phyloP scores from a whole-genome alignment of 768 basidiomycete genomes.

The Amylocystis lapponica region DNA sequence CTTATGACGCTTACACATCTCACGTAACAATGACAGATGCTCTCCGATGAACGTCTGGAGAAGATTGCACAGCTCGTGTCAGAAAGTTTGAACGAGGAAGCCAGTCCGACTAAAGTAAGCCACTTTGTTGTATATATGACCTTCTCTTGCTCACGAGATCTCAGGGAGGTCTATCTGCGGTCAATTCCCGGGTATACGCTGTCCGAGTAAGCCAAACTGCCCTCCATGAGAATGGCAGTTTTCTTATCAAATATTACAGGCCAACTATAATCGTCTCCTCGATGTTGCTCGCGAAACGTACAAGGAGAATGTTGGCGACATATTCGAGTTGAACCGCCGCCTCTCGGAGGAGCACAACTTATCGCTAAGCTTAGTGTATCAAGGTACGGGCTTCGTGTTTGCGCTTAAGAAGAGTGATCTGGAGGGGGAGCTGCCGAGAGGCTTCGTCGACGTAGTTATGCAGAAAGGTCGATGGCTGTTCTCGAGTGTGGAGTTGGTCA shows the following conservation, averaged over 20 bases:
- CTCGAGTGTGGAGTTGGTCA: constrained; percentile 76
- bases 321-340: constrained; percentile 57
- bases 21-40: constrained; percentile 42
- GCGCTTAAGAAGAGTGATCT: constrained; percentile 61
- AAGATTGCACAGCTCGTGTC: constrained; percentile 56
- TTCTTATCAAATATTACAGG: constrained; percentile 30
- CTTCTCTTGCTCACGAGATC: neutral
- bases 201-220: constrained; percentile 50
- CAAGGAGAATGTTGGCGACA: constrained; percentile 89
- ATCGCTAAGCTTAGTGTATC: constrained; percentile 62
- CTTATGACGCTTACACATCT: neutral
- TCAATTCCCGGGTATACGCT: constrained; percentile 84
- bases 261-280: constrained; percentile 75
- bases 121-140: neutral
- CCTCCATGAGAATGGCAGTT: neutral
- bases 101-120: constrained; percentile 50
- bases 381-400: constrained; percentile 72
- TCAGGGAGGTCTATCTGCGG: constrained; percentile 65
- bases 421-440: constrained; percentile 56
- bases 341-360: constrained; percentile 60
- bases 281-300: constrained; percentile 95
- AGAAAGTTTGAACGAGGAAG: constrained; percentile 69
- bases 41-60: constrained; percentile 66
- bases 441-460: constrained; percentile 61
- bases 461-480: constrained; percentile 73